These are phyloP conservation scores for Stemphylium vesicarium DNA, from an alignment of 2,329 filamentous ascomycete species.

Conservation along the genomic window DNA sequence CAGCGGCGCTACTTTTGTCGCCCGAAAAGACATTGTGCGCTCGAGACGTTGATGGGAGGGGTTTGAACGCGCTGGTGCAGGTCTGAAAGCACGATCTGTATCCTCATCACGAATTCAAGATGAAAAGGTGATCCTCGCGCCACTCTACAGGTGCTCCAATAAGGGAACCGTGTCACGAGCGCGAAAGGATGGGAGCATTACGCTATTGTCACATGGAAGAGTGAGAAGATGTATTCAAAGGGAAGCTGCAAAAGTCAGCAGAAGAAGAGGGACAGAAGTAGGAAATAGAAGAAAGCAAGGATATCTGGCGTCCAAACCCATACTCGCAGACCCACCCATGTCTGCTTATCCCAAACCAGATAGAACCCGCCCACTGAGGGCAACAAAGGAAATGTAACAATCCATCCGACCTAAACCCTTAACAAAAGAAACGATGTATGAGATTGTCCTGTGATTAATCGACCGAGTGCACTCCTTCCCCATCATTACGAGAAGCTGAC, in stretches of 20 bases:
- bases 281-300: not conserved
- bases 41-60: not conserved
- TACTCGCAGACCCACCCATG: constrained; percentile 3
- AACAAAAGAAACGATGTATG: constrained; percentile 14
- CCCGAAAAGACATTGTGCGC: not conserved
- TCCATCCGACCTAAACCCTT: not conserved
- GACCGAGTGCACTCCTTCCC: not conserved
- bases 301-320: constrained; percentile 4
- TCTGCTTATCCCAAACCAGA: constrained; percentile 4
- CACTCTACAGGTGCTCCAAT: not conserved
- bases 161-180: not conserved
- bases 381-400: constrained; percentile 16
- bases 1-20: not conserved
- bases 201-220: not conserved
- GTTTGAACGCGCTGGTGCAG: not conserved
- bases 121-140: not conserved
- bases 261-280: constrained; percentile 3
- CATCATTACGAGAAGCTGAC: constrained; percentile 76
- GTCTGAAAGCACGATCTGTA: not conserved
- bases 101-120: not conserved
- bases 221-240: not conserved
- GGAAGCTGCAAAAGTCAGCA: constrained; percentile 2
- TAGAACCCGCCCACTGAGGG: constrained; percentile 5
- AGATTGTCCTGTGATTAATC: not conserved
- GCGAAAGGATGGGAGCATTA: not conserved